Evolutionary conservation across 2,329 filamentous ascomycete genomes (phyloP).

Genomic region (Leptographium wingfieldii): DNA sequence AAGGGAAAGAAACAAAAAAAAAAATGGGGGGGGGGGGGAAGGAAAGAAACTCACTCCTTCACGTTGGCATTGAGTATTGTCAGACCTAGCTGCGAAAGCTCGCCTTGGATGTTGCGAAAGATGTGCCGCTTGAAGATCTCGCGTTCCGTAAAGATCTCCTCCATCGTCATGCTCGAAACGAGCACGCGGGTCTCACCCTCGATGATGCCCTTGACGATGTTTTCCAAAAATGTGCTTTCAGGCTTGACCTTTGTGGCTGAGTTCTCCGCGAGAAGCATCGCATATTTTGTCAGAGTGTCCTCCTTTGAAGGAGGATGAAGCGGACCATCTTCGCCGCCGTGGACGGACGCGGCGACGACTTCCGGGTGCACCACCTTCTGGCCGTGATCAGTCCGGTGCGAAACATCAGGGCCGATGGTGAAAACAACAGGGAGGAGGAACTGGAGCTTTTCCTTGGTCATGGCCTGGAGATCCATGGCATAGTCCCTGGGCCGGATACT

Average conservation of each 20-base stretch:
- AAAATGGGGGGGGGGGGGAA: not conserved
- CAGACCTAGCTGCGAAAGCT: conserved; percentile 70
- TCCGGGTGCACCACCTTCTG: conserved; percentile 16
- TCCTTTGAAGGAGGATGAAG: not conserved
- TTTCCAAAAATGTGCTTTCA: conserved; percentile 52
- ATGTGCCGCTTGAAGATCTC: conserved; percentile 47
- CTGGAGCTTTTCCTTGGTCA: conserved; percentile 81
- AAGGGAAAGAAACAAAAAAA: not conserved
- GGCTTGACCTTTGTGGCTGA: conserved; percentile 22
- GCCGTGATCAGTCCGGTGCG: conserved; percentile 37
- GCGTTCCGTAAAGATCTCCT: conserved; percentile 48
- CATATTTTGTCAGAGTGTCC: conserved; percentile 60
- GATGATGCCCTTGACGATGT: conserved; percentile 82
- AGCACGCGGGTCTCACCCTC: conserved; percentile 78
- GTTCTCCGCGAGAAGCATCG: conserved; percentile 59
- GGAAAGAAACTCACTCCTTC: conserved; percentile 43
- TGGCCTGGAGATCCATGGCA: conserved; percentile 69
- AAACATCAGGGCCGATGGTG: conserved; percentile 70
- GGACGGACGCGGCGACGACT: not conserved
- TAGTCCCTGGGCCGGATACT: conserved; percentile 69
- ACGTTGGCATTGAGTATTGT: conserved; percentile 59
- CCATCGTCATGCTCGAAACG: conserved; percentile 84
- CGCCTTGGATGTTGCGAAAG: conserved; percentile 62
- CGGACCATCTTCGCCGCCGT: not conserved
- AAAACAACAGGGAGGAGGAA: conserved; percentile 75